phyloP scores from a whole-genome alignment of 2,329 filamentous ascomycete genomes.

The Sporothrix variecibatus region DNA sequence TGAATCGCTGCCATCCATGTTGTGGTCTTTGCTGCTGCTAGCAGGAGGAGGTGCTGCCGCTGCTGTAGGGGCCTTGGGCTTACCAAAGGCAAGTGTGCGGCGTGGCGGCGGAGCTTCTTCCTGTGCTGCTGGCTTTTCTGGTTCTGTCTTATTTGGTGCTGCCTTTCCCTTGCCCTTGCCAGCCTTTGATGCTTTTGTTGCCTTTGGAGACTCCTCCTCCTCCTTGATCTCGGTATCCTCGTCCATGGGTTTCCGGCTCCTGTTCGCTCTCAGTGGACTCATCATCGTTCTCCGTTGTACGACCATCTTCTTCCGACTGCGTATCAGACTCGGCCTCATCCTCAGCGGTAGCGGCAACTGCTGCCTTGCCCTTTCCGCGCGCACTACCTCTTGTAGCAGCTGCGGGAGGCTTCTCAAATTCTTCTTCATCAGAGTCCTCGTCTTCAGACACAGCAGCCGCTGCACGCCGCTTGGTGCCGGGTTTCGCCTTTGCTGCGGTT shows the following conservation, averaged over 20 bases:
- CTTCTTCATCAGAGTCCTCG: constrained; percentile 47
- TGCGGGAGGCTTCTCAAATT: constrained; percentile 41
- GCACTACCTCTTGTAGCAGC: not conserved
- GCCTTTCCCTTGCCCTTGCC: not conserved
- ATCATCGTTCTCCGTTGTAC: constrained; percentile 42
- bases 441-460: constrained; percentile 45
- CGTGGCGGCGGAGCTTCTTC: constrained; percentile 36
- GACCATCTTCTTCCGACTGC: constrained; percentile 29
- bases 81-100: constrained; percentile 31
- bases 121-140: not conserved
- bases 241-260: constrained; percentile 34
- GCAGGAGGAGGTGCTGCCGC: constrained; percentile 31
- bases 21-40: not conserved
- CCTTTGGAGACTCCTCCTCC: not conserved
- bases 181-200: not conserved
- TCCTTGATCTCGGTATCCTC: constrained; percentile 16
- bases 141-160: not conserved
- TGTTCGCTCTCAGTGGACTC: constrained; percentile 49
- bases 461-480: constrained; percentile 35
- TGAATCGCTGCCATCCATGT: constrained; percentile 46
- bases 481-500: constrained; percentile 35
- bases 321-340: not conserved
- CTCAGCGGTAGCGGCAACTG: not conserved
- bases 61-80: constrained; percentile 14
- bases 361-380: not conserved